Percentiles rank a stretch among this genome's conserved stretches.
Evolutionary conservation across 2,329 filamentous ascomycete species (phyloP).

Genomic region (Fusarium neocosmosporiellum): DNA sequence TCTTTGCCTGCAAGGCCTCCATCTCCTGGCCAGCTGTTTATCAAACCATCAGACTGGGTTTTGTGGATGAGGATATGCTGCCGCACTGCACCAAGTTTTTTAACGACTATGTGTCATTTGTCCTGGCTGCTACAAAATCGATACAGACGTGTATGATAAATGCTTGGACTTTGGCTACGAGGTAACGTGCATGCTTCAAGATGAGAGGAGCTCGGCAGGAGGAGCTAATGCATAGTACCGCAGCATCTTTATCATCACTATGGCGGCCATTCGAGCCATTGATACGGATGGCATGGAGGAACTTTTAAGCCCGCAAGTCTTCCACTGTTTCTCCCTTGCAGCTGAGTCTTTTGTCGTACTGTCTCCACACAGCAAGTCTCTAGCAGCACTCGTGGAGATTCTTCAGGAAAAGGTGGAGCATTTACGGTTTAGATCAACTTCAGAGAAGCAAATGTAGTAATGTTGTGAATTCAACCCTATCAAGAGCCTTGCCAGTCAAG

Average conservation of each 20-base stretch:
- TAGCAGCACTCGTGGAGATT: not conserved
- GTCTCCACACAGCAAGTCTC: not conserved
- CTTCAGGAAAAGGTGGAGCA: not conserved
- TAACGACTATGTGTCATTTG: not conserved
- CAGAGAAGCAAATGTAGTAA: not conserved
- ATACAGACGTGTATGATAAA: not conserved
- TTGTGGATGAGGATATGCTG: not conserved
- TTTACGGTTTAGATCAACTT: not conserved
- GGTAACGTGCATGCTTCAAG: not conserved
- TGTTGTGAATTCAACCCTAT: not conserved
- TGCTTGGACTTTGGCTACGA: not conserved
- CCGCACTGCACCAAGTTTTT: constrained; percentile 3
- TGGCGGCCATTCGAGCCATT: not conserved
- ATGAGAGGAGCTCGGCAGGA: not conserved
- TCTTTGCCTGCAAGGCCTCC: constrained; percentile 2
- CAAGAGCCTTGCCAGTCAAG: not conserved
- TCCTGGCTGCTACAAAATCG: not conserved
- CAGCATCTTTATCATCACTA: constrained; percentile 5
- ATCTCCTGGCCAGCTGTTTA: constrained; percentile 13
- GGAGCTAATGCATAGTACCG: not conserved
- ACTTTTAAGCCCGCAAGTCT: not conserved
- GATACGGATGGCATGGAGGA: not conserved
- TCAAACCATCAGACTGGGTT: not conserved
- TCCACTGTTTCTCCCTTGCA: not conserved
- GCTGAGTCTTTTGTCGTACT: not conserved